A percentile compares a stretch with the other conserved stretches of the same genome.
Conservation (phyloP, 1,284 basidiomycete species). For the Omphalotus olearius region DNA sequence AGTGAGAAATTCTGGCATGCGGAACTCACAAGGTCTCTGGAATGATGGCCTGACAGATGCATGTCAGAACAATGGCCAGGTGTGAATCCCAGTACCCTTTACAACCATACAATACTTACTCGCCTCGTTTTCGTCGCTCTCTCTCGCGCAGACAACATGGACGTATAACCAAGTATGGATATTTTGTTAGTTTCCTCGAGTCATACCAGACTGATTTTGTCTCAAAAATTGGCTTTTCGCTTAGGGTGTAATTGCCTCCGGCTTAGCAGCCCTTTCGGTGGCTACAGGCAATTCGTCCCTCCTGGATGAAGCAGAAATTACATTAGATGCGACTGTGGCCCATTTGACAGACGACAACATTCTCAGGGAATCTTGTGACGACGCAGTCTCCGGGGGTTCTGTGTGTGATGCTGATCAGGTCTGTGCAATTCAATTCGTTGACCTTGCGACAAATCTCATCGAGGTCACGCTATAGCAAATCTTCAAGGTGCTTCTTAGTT, state of each 20-base stretch:
- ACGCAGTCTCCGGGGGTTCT: slow-evolving; percentile 31
- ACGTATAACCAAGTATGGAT: slow-evolving; percentile 46
- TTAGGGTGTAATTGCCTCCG: slow-evolving; percentile 49
- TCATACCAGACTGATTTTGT: neutral
- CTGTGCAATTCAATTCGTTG: slow-evolving; percentile 9
- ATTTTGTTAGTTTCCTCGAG: neutral
- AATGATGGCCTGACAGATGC: slow-evolving; percentile 43
- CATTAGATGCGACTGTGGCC: slow-evolving; percentile 45
- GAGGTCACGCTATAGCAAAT: slow-evolving; percentile 30
- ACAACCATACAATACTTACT: neutral
- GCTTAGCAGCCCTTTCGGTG: slow-evolving; percentile 38
- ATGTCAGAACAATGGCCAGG: slow-evolving; percentile 45
- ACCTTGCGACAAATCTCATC: neutral
- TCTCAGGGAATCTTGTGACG: slow-evolving; percentile 50
- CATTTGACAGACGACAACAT: slow-evolving; percentile 34
- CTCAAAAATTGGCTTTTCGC: neutral
- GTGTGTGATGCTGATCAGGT: slow-evolving; percentile 48
- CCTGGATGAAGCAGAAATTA: slow-evolving; percentile 45
- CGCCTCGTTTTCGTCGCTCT: neutral
- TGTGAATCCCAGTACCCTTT: slow-evolving; percentile 15
- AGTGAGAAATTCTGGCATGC: slow-evolving; percentile 47
- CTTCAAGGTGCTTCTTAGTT: slow-evolving; percentile 33
- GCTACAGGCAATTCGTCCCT: slow-evolving; percentile 35
- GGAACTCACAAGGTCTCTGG: slow-evolving; percentile 42
- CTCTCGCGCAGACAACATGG: slow-evolving; percentile 41